Conservation (phyloP, 2,329 filamentous ascomycete genomes). For the Fusarium fujikuroi region DNA sequence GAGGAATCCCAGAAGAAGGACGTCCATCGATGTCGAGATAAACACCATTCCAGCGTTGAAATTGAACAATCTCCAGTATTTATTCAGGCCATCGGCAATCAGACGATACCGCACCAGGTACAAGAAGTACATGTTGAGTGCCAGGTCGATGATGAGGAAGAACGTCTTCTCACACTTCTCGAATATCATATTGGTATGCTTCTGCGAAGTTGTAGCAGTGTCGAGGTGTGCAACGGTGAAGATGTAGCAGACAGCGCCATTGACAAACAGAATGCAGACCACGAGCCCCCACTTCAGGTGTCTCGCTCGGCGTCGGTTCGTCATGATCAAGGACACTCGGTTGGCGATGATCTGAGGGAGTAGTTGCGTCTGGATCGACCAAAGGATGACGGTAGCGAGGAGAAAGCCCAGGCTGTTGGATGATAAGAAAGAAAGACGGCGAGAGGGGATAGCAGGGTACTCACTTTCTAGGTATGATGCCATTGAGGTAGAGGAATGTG, state of each 20-base stretch:
- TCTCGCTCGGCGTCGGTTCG: conserved; percentile 48
- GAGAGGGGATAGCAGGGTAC: accelerated
- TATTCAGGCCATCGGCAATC: conserved; percentile 58
- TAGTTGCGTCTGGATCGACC: conserved; percentile 51
- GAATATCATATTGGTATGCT: conserved; percentile 33
- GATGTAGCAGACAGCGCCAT: conserved; percentile 53
- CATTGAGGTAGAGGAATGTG: conserved; percentile 42
- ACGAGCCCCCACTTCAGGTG: conserved; percentile 52
- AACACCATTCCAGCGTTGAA: conserved; percentile 61
- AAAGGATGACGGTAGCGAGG: conserved; percentile 15
- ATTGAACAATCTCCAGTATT: conserved; percentile 60
- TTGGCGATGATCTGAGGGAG: conserved; percentile 59
- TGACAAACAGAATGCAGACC: conserved; percentile 49
- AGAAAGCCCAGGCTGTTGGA: conserved; percentile 15
- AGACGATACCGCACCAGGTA: conserved; percentile 57
- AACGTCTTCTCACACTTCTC: conserved; percentile 55
- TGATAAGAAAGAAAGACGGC: not conserved
- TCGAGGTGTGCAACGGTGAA: conserved; percentile 53
- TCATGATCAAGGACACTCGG: conserved; percentile 55
- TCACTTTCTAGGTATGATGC: conserved; percentile 27
- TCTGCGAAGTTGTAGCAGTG: conserved; percentile 4
- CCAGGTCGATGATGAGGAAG: conserved; percentile 60
- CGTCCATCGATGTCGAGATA: conserved; percentile 61
- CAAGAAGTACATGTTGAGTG: conserved; percentile 63
- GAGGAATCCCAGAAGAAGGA: conserved; percentile 41